These are phyloP conservation scores for Xylaria hypoxylon DNA, from an alignment of 2,329 filamentous ascomycete species.

Conservation along the genomic window DNA sequence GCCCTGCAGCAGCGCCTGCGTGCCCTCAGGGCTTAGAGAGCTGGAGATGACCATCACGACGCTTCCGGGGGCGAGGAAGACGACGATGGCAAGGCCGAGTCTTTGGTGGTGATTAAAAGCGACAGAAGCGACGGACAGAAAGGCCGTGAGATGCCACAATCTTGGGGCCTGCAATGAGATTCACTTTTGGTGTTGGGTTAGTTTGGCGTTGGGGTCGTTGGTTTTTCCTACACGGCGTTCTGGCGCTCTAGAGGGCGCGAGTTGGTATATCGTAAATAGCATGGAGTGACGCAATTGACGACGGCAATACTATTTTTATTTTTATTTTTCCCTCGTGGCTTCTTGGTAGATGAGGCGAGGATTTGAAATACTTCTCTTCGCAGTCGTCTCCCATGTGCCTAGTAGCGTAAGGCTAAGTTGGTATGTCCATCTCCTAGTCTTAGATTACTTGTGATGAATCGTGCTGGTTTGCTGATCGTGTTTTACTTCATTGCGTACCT, in stretches of 20 bases:
- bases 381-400: too few species aligned
- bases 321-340: too few species aligned
- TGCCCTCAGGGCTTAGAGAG: slow-evolving; percentile 63
- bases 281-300: background rate
- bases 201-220: slow-evolving; percentile 25
- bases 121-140: background rate
- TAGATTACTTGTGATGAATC: too few species aligned
- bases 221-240: background rate
- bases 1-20: slow-evolving; percentile 72
- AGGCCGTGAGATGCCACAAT: background rate
- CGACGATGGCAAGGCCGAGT: background rate
- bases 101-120: background rate
- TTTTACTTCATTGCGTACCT: too few species aligned
- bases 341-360: background rate
- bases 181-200: slow-evolving; percentile 14
- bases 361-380: background rate
- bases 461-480: too few species aligned
- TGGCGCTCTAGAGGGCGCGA: background rate
- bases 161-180: background rate
- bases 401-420: too few species aligned
- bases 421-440: too few species aligned
- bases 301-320: background rate
- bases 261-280: slow-evolving; percentile 19
- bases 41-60: slow-evolving; percentile 23
- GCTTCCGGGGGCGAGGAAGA: slow-evolving; percentile 11